Conservation (phyloP, 768 basidiomycete species). For the Hortiboletus campestris region DNA sequence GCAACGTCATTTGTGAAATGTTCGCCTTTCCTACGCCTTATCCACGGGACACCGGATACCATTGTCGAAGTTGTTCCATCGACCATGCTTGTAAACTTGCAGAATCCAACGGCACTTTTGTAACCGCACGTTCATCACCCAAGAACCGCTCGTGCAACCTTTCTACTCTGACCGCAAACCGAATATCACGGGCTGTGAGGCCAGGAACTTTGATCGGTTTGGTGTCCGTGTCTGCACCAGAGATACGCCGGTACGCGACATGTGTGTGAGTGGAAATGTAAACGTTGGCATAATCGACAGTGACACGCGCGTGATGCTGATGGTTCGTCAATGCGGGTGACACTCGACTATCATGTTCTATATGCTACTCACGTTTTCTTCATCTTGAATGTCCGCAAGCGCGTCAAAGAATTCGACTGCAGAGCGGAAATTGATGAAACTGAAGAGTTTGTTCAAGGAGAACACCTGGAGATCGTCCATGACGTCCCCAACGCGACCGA, state of each 20-base stretch:
- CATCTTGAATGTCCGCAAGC: conserved; percentile 25
- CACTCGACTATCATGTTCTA: not conserved
- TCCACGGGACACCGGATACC: conserved; percentile 14
- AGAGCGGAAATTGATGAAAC: conserved; percentile 23
- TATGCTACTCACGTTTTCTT: conserved; percentile 32
- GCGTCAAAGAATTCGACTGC: conserved; percentile 30
- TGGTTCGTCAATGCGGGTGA: not conserved
- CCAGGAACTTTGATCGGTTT: conserved; percentile 33
- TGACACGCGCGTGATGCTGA: conserved; percentile 34
- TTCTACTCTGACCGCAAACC: conserved; percentile 47
- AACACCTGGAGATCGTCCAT: conserved; percentile 15
- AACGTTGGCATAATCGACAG: conserved; percentile 23
- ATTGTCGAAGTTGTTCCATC: conserved; percentile 22
- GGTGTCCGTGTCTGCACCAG: conserved; percentile 6
- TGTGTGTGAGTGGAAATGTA: conserved; percentile 29
- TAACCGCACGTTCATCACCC: conserved; percentile 18
- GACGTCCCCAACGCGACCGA: conserved; percentile 12
- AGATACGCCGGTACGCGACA: conserved; percentile 17
- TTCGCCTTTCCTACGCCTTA: not conserved
- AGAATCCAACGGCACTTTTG: conserved; percentile 18
- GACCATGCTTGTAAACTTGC: conserved; percentile 20
- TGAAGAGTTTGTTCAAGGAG: conserved; percentile 29
- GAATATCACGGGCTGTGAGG: conserved; percentile 51
- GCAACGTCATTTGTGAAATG: not conserved
- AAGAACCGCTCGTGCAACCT: conserved; percentile 27